These are phyloP conservation scores for Mycena metata DNA, from an alignment of 768 basidiomycete genomes.

Conservation along the genomic window DNA sequence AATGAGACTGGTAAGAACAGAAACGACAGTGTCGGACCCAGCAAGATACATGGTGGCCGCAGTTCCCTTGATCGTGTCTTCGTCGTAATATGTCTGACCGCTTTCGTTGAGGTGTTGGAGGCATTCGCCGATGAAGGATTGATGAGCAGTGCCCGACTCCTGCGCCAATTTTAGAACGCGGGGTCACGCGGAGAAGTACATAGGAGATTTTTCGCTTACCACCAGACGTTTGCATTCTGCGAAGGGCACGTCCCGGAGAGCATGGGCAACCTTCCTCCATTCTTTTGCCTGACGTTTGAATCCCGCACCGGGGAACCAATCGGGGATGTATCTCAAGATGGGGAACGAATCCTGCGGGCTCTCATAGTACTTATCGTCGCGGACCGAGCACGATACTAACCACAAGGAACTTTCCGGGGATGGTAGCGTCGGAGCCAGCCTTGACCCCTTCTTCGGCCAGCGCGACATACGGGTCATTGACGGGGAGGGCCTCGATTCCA, in stretches of 20 bases:
- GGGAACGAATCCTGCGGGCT: conserved; percentile 15
- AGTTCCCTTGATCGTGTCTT: conserved; percentile 22
- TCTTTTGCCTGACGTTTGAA: conserved; percentile 49
- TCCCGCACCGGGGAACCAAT: conserved; percentile 42
- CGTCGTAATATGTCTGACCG: neutral
- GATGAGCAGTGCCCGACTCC: conserved; percentile 3
- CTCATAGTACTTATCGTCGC: too few relatives aligned
- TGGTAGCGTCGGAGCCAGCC: conserved; percentile 29
- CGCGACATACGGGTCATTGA: conserved; percentile 43
- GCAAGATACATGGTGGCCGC: conserved; percentile 19
- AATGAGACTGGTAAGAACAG: conserved; percentile 40
- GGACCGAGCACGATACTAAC: neutral
- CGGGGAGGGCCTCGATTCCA: conserved; percentile 41
- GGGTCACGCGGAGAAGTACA: too few relatives aligned
- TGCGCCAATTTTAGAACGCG: neutral
- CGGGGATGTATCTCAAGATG: conserved; percentile 43
- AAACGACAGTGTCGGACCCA: conserved; percentile 15
- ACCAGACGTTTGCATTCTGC: conserved; percentile 31
- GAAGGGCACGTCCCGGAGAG: conserved; percentile 35
- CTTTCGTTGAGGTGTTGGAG: neutral
- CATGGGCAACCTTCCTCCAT: conserved; percentile 33
- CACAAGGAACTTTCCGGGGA: conserved; percentile 39
- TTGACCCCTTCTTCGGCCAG: conserved; percentile 36
- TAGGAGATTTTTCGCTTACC: neutral
- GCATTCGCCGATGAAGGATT: conserved; percentile 1